Base-by-base conservation (phyloP, 768 basidiomycete species). In the Lyophyllum atratum region DNA sequence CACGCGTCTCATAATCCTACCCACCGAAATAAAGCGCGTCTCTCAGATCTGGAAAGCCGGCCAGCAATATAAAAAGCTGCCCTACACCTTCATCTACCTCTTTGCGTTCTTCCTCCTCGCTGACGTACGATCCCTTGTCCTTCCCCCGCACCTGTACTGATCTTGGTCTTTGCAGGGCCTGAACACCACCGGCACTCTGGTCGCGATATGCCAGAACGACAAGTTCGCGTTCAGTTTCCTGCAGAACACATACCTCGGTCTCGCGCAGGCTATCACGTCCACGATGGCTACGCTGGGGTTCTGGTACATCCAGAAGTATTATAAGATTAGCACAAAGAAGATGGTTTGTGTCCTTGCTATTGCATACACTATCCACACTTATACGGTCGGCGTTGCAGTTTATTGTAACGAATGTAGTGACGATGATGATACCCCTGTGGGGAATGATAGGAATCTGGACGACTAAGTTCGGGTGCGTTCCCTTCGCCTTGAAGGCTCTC, bases 361-460 rank as follows among this genome's bases (percentile, higher is more conserved):
- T 33, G 31, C 31, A 12, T 33, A 6, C 7, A 6, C 12, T 6
- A 6, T 6, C 12, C 31, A 6, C 31, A 33, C 31, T 33, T 33
- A 33, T 12, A 33, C 6, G 31, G 31, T 12, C 31, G n/a, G n/a
- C 31, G 6, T 6, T 33, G 0, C 39, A 92, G 89, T 92, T 93
- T 64, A 73, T 86, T 14, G 81, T 89, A 0, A 92, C 90, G 3
- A 92, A 90, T 60, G 80, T 90, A 0, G 83, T 87, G 4, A 89
- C 89, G 3, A 81, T 92, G 24, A 40, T 92, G 43, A 91, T 93
- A 50, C 90, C 92, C 1, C 75, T 92, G 6, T 93, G 92, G 92
- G 89, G 90, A 14, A 89, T 90, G 89, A 77, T 92, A 42, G 91
- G 92, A 1, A 84, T 93, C 47, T 92, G 92, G 90, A 92, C 91